phyloP scores from a whole-genome alignment of 805 yeast species.

The Ogataea sp. region DNA sequence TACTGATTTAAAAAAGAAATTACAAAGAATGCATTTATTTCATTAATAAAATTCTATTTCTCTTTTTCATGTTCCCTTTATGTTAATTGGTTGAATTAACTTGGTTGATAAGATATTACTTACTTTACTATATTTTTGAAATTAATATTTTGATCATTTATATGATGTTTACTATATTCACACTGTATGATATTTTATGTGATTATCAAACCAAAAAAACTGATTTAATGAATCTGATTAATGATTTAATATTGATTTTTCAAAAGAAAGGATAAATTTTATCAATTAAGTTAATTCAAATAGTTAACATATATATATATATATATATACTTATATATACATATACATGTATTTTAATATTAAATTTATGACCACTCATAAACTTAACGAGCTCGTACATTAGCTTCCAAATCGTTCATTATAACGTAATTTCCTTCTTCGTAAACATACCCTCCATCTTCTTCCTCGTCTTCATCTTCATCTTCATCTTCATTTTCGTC shows the following conservation, averaged over 20 bases:
- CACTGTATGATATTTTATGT: slow-evolving; percentile 44
- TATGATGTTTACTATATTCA: slow-evolving; percentile 36
- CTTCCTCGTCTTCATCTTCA: no score
- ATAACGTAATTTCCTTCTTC: no score
- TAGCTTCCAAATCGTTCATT: no score
- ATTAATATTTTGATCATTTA: background rate
- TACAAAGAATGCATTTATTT: no score
- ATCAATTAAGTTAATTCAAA: background rate
- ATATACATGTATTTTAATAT: background rate
- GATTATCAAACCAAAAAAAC: slow-evolving; percentile 32
- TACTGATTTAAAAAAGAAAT: no score
- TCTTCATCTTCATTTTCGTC: no score
- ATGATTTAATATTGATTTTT: background rate
- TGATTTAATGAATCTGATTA: slow-evolving; percentile 48
- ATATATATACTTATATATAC: background rate
- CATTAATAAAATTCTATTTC: no score
- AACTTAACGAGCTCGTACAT: no score
- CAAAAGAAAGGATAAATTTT: background rate
- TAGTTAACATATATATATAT: no score
- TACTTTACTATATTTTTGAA: no score
- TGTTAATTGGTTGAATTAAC: background rate
- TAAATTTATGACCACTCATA: background rate
- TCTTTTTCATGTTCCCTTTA: background rate
- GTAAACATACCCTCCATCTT: no score
- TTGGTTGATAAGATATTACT: no score